phyloP scores from a whole-genome alignment of 169 alveolate genomes.

The Babesia caballi region DNA sequence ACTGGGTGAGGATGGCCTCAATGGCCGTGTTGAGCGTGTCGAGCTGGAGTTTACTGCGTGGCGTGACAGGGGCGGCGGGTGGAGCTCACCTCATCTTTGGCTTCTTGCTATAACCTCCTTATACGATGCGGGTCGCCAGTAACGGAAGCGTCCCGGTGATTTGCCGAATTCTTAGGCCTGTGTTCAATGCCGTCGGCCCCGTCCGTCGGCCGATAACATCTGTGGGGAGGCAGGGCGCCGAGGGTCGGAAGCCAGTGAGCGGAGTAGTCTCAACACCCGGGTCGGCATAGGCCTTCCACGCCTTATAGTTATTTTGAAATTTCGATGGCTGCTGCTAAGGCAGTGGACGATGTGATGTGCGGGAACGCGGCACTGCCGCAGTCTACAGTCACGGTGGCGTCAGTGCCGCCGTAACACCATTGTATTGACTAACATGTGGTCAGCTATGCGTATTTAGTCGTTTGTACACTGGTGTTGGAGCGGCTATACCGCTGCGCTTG shows the following conservation, averaged over 20 bases:
- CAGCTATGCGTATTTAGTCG: no score
- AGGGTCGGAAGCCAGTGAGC: background rate
- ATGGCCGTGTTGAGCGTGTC: slow-evolving; percentile 88
- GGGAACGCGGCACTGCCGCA: no score
- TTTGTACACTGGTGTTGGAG: no score
- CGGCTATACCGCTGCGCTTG: no score
- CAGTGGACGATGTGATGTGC: no score
- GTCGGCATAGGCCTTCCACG: no score
- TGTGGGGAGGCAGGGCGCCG: slow-evolving; percentile 30
- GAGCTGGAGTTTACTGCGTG: slow-evolving; percentile 77
- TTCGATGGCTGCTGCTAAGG: no score
- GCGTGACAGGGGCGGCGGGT: background rate
- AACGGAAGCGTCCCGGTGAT: background rate
- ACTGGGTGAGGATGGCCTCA: slow-evolving; percentile 89
- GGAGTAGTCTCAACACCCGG: no score
- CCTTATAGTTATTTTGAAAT: no score
- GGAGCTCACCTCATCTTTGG: slow-evolving; percentile 30
- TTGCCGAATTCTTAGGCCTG: slow-evolving; percentile 23
- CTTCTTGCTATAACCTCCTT: slow-evolving; percentile 4
- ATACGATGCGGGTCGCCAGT: background rate
- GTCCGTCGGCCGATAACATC: background rate
- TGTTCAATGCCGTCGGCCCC: background rate
- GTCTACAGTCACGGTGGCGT: no score
- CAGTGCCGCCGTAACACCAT: no score
- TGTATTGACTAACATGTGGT: no score